phyloP scores from a whole-genome alignment of 176 grass and related monocot genomes.

The Cenchrus fungigraminus region DNA sequence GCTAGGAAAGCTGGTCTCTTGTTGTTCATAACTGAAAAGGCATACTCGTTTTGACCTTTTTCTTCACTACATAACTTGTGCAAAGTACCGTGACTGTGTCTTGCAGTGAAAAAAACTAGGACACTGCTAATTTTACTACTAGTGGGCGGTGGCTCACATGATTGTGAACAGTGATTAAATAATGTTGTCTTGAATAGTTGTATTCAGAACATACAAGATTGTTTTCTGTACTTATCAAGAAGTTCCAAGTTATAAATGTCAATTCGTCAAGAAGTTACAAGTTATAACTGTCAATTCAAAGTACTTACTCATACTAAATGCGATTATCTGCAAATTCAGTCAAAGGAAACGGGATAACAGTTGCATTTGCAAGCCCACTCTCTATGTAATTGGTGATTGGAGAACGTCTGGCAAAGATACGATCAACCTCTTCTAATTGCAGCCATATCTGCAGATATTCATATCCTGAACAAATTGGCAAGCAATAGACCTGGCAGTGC shows the following conservation, averaged over 20 bases:
- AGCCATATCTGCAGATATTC: too few relatives aligned
- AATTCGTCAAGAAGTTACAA: too few relatives aligned
- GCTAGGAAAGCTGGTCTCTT: conserved; percentile 1
- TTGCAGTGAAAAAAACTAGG: conserved; percentile 34
- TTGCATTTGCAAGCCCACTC: too few relatives aligned
- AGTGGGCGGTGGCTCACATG: not conserved
- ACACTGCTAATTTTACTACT: conserved; percentile 29
- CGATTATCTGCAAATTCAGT: not conserved
- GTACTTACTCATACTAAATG: too few relatives aligned
- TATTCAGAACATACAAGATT: not conserved
- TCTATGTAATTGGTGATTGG: too few relatives aligned
- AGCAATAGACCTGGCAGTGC: too few relatives aligned
- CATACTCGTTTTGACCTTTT: conserved; percentile 13
- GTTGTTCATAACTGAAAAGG: conserved; percentile 33
- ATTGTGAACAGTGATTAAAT: conserved; percentile 23
- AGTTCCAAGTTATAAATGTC: not conserved
- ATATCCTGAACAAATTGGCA: too few relatives aligned
- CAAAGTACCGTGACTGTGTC: conserved; percentile 34
- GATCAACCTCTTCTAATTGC: too few relatives aligned
- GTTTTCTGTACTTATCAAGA: not conserved
- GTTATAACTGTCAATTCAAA: too few relatives aligned
- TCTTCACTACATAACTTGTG: conserved; percentile 36
- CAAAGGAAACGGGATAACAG: not conserved
- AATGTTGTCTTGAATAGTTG: not conserved
- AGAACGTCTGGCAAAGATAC: too few relatives aligned